Base-by-base conservation (phyloP, 1,284 basidiomycete genomes). In the Puccinia triticina region DNA sequence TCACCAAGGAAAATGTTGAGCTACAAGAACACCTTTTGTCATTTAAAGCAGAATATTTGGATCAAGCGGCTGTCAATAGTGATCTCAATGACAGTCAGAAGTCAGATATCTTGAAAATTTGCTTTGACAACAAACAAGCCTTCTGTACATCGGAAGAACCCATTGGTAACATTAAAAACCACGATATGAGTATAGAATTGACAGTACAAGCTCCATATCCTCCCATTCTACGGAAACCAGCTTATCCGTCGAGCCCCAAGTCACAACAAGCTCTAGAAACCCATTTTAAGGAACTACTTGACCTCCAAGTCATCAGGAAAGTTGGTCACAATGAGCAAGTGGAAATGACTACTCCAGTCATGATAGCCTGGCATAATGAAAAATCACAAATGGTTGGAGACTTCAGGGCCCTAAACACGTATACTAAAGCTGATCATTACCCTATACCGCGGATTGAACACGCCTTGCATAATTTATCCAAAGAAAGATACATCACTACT, bases 261-360 rank as follows among this genome's bases (percentile, higher is more conserved):
- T 64, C 59, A 34, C 34, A 32, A 64, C 32, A 5, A 8, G 59
- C 59, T 18, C 16, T 34, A 16, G 59, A 64, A 34, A 64, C 14
- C 14, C 59, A 64, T 21, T 34, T 64, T 14, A 64, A 64, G 16
- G 59, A 64, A 64, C 59, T 64, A 1, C 29, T 64, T 7, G 59
- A 64, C 1, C 32, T 64, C 1, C 14, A 37, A 4, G 59, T 64
- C 12, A 34, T 64, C 1, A 64, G 59, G 18, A 64, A 64, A 64
- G 32, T 64, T 32, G 59, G 59, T 16, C 59, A 64, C 16, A 64
- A 64, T 37, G 32, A 64, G 21, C 59, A 64, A 64, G 59, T 64
- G 16, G 59, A 64, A 64, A 37, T 64, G 1, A 64, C 59, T 14
- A 64, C 59, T 37, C 40, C 40, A 43, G 40, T 43, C 7, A 43